Evolutionary conservation across 768 basidiomycete species (phyloP).

Genomic region (Vararia minispora): DNA sequence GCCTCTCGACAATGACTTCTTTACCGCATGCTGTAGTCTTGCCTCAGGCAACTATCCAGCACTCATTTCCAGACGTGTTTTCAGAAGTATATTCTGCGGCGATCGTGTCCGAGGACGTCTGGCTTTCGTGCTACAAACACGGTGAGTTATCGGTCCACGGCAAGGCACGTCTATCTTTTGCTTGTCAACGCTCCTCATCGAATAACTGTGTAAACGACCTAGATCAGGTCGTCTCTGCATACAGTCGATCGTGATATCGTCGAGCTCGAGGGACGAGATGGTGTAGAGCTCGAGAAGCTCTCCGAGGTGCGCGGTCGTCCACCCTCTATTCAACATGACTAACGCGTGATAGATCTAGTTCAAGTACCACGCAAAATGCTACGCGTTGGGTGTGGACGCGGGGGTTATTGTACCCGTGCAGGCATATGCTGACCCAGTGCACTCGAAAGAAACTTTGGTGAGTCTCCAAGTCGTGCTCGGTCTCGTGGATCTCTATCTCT

Average conservation of each 20-base stretch:
- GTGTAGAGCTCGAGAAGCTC: constrained; percentile 6
- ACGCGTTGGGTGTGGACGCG: constrained; percentile 7
- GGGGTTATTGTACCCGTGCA: constrained; percentile 8
- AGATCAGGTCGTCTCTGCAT: constrained; percentile 7
- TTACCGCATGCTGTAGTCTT: too few species aligned
- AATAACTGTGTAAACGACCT: too few species aligned
- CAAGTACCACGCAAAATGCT: constrained; percentile 8
- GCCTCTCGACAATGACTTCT: too few species aligned
- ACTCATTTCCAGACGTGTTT: constrained; percentile 10
- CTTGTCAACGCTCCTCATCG: too few species aligned
- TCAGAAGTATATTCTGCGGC: constrained; percentile 11
- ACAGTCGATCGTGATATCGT: constrained; percentile 12
- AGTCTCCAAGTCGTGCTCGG: too few species aligned
- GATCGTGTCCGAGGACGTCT: constrained; percentile 11
- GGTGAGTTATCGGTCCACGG: constrained; percentile 12
- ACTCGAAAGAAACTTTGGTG: constrained; percentile 11
- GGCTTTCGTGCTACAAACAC: constrained; percentile 14
- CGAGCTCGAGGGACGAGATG: constrained; percentile 7
- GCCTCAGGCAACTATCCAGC: constrained; percentile 12
- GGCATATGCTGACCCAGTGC: constrained; percentile 11
- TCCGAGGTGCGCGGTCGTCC: constrained; percentile 6
- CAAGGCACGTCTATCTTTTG: too few species aligned
- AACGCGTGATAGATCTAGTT: constrained; percentile 3
- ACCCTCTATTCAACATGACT: neutral
- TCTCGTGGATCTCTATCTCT: too few species aligned